These are phyloP conservation scores for Sphagnum fallax DNA, from an alignment of 228 moss, liverwort and hornwort genomes.

Conservation along the genomic window DNA sequence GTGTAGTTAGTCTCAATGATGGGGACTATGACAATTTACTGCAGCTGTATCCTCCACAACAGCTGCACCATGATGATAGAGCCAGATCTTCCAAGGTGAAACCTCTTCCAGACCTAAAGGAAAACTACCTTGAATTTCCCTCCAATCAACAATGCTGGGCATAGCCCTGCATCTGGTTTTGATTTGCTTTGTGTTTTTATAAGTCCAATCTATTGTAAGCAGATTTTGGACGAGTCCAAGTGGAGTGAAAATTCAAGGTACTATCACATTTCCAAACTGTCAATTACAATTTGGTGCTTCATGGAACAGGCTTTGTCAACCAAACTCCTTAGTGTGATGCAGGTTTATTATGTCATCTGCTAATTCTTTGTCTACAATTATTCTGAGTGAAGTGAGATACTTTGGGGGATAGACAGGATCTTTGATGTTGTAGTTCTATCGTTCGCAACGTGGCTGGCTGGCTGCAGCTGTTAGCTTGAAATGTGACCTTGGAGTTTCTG, in stretches of 20 bases:
- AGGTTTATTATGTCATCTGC: no score
- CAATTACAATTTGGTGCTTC: no score
- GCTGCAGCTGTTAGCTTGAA: constrained; percentile 16
- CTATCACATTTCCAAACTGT: no score
- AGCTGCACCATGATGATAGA: constrained; percentile 43
- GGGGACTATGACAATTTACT: constrained; percentile 1
- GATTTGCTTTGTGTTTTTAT: background rate
- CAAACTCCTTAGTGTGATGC: no score
- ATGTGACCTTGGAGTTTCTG: constrained; percentile 37
- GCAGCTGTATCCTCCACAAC: constrained; percentile 10
- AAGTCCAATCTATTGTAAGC: background rate
- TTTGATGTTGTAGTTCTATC: constrained; percentile 12
- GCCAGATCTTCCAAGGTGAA: constrained; percentile 40
- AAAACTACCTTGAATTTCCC: no score
- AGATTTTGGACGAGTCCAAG: constrained; percentile 49
- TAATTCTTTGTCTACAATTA: no score
- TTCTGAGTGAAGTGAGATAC: constrained; percentile 6
- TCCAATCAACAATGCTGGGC: no score
- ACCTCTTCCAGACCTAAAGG: background rate
- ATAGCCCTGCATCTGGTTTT: background rate
- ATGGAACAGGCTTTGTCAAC: no score
- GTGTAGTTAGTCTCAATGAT: constrained; percentile 7
- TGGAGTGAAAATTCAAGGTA: constrained; percentile 65
- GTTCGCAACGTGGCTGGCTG: constrained; percentile 12
- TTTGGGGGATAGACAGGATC: constrained; percentile 29